Evolutionary conservation across 106 monocot species (phyloP).

Genomic region (Posidonia australis): DNA sequence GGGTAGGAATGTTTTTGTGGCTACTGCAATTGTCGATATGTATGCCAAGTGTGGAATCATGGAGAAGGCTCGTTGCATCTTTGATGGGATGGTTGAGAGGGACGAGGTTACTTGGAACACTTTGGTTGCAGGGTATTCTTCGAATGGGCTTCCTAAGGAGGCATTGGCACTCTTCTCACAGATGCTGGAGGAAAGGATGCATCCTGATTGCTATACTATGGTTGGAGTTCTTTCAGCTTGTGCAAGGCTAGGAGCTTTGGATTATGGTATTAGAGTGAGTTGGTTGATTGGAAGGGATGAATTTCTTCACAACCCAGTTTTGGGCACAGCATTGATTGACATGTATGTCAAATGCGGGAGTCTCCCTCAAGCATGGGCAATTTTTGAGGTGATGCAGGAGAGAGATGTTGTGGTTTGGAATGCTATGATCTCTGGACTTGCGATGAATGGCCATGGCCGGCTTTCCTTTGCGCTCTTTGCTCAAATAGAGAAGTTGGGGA

Average conservation of each 20-base stretch:
- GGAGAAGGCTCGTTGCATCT: conserved; percentile 39
- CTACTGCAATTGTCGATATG: conserved; percentile 62
- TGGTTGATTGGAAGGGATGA: conserved; percentile 19
- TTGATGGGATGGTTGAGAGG: conserved; percentile 47
- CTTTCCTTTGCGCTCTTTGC: conserved; percentile 47
- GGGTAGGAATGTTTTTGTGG: conserved; percentile 39
- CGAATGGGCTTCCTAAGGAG: conserved; percentile 55
- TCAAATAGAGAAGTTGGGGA: conserved; percentile 36
- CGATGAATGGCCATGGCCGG: conserved; percentile 54
- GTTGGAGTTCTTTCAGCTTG: conserved; percentile 72
- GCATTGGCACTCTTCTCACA: conserved; percentile 49
- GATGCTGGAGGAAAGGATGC: conserved; percentile 38
- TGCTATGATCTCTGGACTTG: conserved; percentile 58
- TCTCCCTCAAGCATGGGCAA: conserved; percentile 25
- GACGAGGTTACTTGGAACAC: conserved; percentile 75
- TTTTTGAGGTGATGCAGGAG: conserved; percentile 42
- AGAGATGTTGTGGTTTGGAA: conserved; percentile 53
- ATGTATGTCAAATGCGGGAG: conserved; percentile 82
- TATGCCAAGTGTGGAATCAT: conserved; percentile 66
- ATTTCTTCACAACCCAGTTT: conserved; percentile 43
- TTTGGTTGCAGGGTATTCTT: conserved; percentile 71
- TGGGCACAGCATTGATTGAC: conserved; percentile 72
- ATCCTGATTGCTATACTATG: conserved; percentile 57
- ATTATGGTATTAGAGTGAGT: conserved; percentile 32
- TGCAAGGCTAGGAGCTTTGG: conserved; percentile 53